Base-by-base conservation (phyloP, 768 basidiomycete genomes). In the Suillus lakei region DNA sequence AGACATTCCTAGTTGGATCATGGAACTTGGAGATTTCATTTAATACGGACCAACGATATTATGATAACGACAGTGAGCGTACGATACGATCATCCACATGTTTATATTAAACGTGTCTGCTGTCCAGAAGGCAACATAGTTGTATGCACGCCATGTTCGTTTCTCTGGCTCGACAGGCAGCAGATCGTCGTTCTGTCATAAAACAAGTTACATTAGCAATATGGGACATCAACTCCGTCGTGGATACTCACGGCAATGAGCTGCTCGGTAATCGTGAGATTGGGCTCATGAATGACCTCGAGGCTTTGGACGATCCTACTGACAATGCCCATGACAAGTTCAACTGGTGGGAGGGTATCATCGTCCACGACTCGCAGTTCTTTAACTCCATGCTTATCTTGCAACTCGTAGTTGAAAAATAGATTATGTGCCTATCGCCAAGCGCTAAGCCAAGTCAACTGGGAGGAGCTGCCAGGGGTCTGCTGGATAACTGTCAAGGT, bases 101-200 rank as follows among this genome's bases (percentile, higher is more conserved):
- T 89, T 90, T 72, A 91, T 84, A 70, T 91, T 92, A 81, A 92
- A 93, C 69, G 85, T 86, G 78, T 93, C 91, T 43, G 90, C 91
- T 50, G 93, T 84, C 91, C 91, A 93, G 79, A 89, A 91, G 23
- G 88, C 82, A 50, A 89, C 78, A 74, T 89, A 92, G 76, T 90
- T 89, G 78, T 82, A 85, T 50, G 78, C 76, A 36, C 81, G 81
- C 91, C 92, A 93, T 67, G 85, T 88, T 66, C 88, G 81, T 66
- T 90, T 84, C 64, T 85, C 83, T 60, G 82, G 79, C 13, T 83
- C 80, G 3, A 92, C 90, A 23, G 91, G 91, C 23, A 84, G 77
- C 46, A 92, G 79, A 74, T 93, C 91, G 62, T 91, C 86, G 67
- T 90, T 91, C 89, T 91, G 68, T 15, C 28, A 51, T 51, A 39